These are phyloP conservation scores for Phlebiopsis gigantea DNA, from an alignment of 768 basidiomycete species.

Conservation along the genomic window DNA sequence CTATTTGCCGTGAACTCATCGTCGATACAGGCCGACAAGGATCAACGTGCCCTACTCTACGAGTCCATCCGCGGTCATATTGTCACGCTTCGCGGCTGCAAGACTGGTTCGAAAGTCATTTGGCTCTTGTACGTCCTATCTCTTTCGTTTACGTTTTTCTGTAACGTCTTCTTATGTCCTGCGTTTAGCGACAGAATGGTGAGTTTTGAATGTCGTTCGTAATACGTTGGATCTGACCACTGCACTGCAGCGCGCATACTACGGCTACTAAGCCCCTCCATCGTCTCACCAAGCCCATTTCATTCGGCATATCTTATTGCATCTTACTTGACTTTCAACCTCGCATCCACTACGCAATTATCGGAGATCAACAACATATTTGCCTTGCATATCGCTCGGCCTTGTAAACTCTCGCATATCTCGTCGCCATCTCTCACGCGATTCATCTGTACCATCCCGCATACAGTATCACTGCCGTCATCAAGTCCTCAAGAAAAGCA, in stretches of 20 bases:
- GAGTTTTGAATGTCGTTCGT: neutral
- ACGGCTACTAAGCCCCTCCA: conserved; percentile 42
- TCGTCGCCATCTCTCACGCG: neutral
- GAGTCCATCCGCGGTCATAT: conserved; percentile 86
- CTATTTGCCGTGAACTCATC: neutral
- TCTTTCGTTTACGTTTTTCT: neutral
- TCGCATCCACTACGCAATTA: neutral
- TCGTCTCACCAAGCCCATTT: conserved; percentile 25
- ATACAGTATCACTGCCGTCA: neutral
- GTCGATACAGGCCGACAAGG: conserved; percentile 66
- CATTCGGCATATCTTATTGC: conserved; percentile 21
- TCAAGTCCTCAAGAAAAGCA: neutral
- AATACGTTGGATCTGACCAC: conserved; percentile 11
- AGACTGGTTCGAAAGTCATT: conserved; percentile 88
- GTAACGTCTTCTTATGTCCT: conserved; percentile 27
- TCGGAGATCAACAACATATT: neutral
- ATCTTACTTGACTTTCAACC: conserved; percentile 5
- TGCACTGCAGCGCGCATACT: conserved; percentile 51
- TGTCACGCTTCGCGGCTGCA: conserved; percentile 85
- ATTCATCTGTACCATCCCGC: neutral
- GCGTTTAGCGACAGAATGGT: conserved; percentile 54
- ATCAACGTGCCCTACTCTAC: conserved; percentile 75
- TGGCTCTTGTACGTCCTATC: conserved; percentile 65
- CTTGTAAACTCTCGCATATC: neutral
- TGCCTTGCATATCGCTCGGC: neutral